Conservation (phyloP, 192 early-diverging fungal species). For the Coemansia sp. region DNA sequence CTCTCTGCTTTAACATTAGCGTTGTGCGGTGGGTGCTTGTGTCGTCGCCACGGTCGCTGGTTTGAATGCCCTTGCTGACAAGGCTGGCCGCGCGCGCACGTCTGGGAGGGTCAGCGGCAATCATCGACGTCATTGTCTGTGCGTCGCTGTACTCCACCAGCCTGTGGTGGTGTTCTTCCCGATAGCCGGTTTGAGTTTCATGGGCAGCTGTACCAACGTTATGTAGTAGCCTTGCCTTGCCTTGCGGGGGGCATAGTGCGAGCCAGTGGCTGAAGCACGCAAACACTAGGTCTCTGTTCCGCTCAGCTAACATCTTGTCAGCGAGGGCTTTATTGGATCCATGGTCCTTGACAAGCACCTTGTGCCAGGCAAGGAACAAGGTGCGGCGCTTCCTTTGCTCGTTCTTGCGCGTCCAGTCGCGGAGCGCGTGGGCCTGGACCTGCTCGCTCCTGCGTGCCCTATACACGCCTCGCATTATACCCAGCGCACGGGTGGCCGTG, state of each 20-base stretch:
- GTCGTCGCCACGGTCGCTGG: neutral
- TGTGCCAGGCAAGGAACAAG: conserved; percentile 36
- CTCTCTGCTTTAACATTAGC: conserved; percentile 12
- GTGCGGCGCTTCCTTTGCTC: conserved; percentile 30
- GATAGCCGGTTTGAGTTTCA: neutral
- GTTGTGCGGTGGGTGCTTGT: neutral
- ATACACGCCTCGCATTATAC: neutral
- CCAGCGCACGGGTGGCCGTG: neutral
- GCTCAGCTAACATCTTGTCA: neutral
- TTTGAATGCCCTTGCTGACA: conserved; percentile 1
- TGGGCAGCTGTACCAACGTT: neutral
- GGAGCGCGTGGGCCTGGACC: conserved; percentile 31
- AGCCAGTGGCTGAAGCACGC: conserved; percentile 7
- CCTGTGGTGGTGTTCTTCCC: neutral
- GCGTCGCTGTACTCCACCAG: conserved; percentile 12
- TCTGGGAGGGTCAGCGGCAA: neutral
- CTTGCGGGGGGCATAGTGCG: conserved; percentile 1
- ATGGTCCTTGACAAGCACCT: conserved; percentile 16
- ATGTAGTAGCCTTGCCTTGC: neutral
- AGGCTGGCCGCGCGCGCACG: conserved; percentile 17
- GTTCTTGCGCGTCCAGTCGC: conserved; percentile 25
- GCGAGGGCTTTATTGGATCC: conserved; percentile 4
- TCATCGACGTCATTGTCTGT: conserved; percentile 35
- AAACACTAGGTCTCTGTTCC: neutral
- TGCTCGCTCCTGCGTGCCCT: conserved; percentile 13